Conservation (phyloP, 1,139 yeast genomes). For the Wickerhamomyces sp. region DNA sequence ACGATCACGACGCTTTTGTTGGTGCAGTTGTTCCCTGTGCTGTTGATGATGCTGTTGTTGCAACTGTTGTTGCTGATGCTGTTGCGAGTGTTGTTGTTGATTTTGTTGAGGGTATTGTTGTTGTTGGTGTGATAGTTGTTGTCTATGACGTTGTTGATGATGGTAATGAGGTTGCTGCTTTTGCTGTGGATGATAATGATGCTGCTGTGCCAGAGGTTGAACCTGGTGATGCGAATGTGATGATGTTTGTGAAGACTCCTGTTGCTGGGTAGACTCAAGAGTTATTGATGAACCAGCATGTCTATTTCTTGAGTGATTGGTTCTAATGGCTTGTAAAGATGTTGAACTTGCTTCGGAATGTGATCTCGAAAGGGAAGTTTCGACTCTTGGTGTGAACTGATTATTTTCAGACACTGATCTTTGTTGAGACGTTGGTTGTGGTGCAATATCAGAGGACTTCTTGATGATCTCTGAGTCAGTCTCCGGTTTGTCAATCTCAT, state of each 20-base stretch:
- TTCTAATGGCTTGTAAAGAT: constrained; percentile 8
- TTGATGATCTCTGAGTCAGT: constrained; percentile 3
- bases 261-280: constrained; percentile 2
- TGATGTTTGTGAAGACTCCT: not conserved
- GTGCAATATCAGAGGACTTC: not conserved
- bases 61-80: constrained; percentile 2
- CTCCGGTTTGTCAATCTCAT: not conserved
- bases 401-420: constrained; percentile 4
- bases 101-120: not conserved
- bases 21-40: constrained; percentile 3
- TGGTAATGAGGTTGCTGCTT: not conserved
- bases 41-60: constrained; percentile 2
- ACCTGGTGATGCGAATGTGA: not conserved
- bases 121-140: not conserved
- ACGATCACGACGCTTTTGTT: not conserved
- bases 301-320: constrained; percentile 25
- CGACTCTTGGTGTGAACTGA: not conserved
- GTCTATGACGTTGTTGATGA: not conserved
- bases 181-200: constrained; percentile 2
- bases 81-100: not conserved
- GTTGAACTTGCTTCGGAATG: constrained; percentile 11
- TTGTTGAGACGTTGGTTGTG: not conserved
- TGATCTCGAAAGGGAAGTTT: constrained; percentile 11
- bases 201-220: constrained; percentile 2
- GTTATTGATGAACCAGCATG: constrained; percentile 22